A percentile compares a stretch with the other conserved stretches of the same genome.
Evolutionary conservation across 805 yeast genomes (phyloP).

Genomic region (Candida manassasensis): DNA sequence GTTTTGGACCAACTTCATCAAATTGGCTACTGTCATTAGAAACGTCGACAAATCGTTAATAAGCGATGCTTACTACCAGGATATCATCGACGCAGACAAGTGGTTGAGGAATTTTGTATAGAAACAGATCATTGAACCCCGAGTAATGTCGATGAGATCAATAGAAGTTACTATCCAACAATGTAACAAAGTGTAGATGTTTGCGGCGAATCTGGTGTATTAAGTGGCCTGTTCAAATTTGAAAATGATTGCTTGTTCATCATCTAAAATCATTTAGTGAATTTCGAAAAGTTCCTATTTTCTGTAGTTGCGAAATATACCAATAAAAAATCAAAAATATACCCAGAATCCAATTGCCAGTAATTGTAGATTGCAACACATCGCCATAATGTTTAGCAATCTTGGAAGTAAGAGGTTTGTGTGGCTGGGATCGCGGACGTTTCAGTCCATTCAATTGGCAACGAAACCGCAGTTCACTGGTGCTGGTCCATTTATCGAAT

Average conservation of each 20-base stretch:
- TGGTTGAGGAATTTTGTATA: constrained; percentile 25
- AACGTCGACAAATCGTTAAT: constrained; percentile 25
- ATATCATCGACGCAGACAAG: constrained; percentile 24
- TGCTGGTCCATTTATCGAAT: constrained; percentile 42
- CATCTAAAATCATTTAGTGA: no score
- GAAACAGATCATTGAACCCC: no score
- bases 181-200: no score
- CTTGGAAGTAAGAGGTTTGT: neutral
- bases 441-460: constrained; percentile 1
- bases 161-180: no score
- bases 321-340: no score
- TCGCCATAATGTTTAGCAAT: neutral
- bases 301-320: no score
- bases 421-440: neutral
- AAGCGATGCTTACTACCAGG: constrained; percentile 17
- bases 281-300: no score
- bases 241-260: no score
- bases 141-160: no score
- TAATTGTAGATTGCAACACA: neutral
- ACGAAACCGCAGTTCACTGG: constrained; percentile 25
- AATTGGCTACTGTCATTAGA: constrained; percentile 20
- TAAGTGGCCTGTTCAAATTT: no score
- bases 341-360: no score
- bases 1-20: constrained; percentile 33
- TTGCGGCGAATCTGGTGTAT: no score